Evolutionary conservation across 371 early-diverging fungal genomes (phyloP), one percentile per base, ranked within the genome.

Genomic region (Smittium culicis): DNA sequence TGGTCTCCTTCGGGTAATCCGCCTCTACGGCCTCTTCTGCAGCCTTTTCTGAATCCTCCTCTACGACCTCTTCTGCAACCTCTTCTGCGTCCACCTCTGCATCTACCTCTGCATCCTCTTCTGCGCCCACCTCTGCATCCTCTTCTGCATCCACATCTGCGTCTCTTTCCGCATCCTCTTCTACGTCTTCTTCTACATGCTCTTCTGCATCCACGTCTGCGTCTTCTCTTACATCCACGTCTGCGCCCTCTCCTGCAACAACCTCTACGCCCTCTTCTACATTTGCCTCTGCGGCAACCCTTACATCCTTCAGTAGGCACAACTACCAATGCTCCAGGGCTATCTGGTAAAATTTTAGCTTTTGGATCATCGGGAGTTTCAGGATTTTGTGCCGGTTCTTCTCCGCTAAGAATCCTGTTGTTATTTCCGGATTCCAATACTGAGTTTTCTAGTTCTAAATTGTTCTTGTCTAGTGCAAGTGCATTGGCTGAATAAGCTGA

Each of bases 211-310:
- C 54, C 25, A 28, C 24, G 20, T 25, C 64, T 16, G 67, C 62
- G 60, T 58, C 67, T 11, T 67, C 62, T 35, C 60, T 60, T 35
- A 67, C 56, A 35, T 65, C 62, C 11, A 55, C 31, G 33, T 34
- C 59, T 45, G 33, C 64, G 2, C 30, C 66, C 65, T 67, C 62
- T 64, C 33, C 62, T 65, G 30, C 62, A 64, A 30, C 64, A 54
- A 17, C 3, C 62, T 5, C 64, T 67, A 24, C 54, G n/a, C 17
- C 54, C 25, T 54, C 54, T 54, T 54, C 17, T 54, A 25, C 54
- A 54, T 17, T 54, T 25, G 17, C 54, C 25, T 54, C 54, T 54
- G 20, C 54, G n/a, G 17, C 54, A 17, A 20, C 25, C 54, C 25
- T 25, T 54, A 25, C 54, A 54, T 17, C 54, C 54, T 54, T n/a